Base-by-base conservation (phyloP, 2,329 filamentous ascomycete genomes). In the Colletotrichum somersetense region DNA sequence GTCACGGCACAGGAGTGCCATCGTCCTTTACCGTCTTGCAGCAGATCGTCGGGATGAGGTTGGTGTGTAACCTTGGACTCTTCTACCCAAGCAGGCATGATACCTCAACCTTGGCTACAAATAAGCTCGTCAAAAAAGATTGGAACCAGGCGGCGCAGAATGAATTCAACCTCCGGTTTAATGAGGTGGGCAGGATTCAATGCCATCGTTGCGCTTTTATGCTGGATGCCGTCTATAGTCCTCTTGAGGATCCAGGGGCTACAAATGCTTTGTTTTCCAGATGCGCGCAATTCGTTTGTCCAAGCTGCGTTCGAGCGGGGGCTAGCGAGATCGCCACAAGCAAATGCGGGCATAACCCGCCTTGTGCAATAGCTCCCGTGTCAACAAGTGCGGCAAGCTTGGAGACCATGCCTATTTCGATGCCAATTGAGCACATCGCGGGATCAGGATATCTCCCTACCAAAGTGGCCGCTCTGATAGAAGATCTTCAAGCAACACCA, bases 21-120 rank as follows among this genome's bases (percentile, higher is more conserved):
- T 50, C 42, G 7, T 11, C 38, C 7, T 38, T 38, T 12, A 38
- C 38, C 38, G 38, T 38, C 38, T 38, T 38, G 11, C 38, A 38
- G 10, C 38, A 38, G 38, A 38, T 38, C 38, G 38, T 38, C 38
- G 38, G 38, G 0, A 75, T 88, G 67, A 77, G 85, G 1, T 76
- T 86, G 20, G 76, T 87, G 3, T 88, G 86, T 46, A 83, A 87
- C 56, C 75, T 87, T 0, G 86, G 86, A 0, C 62, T 84, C 0
- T 75, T 79, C n/a, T 86, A 85, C 38, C 75, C n/a, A 77, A 82
- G 12, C 75, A 76, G 14, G 71, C 70, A 44, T 65, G 62, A n/a
- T 42, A 23, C 30, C 5, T 50, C 44, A 3, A n/a, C 5, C 26
- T 12, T 62, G 44, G 35, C 10, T 7, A n/a, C 73, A 2, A 11